Percentiles rank a stretch among this genome's conserved stretches.
Conservation (phyloP, 768 basidiomycete genomes). For the Suillus sp. region DNA sequence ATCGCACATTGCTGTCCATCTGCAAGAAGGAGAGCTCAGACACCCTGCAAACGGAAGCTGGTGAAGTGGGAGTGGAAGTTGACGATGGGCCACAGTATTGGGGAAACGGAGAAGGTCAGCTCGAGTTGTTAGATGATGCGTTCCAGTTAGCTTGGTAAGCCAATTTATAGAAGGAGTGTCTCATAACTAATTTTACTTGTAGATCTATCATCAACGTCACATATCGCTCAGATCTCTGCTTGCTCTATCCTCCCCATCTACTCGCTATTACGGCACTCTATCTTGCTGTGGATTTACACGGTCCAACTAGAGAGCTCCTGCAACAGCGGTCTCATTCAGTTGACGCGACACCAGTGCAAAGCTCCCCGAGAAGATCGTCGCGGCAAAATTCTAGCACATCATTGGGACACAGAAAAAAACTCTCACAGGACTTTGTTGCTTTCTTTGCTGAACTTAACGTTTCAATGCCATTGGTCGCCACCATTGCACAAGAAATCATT, state of each 20-base stretch:
- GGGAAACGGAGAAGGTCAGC: slow-evolving; percentile 78
- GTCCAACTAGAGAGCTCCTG: slow-evolving; percentile 50
- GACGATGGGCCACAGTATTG: slow-evolving; percentile 69
- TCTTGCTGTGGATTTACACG: slow-evolving; percentile 78
- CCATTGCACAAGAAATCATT: slow-evolving; percentile 90
- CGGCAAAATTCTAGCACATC: slow-evolving; percentile 44
- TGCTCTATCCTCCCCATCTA: slow-evolving; percentile 94
- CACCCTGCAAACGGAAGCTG: slow-evolving; percentile 54
- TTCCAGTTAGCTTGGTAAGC: slow-evolving; percentile 91
- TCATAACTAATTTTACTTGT: slow-evolving; percentile 6
- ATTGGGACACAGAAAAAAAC: slow-evolving; percentile 32
- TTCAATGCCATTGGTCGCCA: slow-evolving; percentile 76
- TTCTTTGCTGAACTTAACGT: slow-evolving; percentile 90
- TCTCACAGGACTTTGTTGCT: slow-evolving; percentile 64
- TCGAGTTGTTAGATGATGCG: slow-evolving; percentile 73
- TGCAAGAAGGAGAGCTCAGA: slow-evolving; percentile 58
- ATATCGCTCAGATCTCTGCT: slow-evolving; percentile 88
- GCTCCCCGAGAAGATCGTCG: slow-evolving; percentile 57
- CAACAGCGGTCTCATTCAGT: slow-evolving; percentile 39
- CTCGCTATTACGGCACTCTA: slow-evolving; percentile 93
- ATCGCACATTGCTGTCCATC: slow-evolving; percentile 81
- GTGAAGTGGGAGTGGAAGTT: slow-evolving; percentile 51
- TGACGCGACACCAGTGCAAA: slow-evolving; percentile 26
- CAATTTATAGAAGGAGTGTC: not conserved
- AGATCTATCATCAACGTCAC: slow-evolving; percentile 98